phyloP scores from a whole-genome alignment of 805 yeast genomes.

The Saccharomyces kudriavzevii region DNA sequence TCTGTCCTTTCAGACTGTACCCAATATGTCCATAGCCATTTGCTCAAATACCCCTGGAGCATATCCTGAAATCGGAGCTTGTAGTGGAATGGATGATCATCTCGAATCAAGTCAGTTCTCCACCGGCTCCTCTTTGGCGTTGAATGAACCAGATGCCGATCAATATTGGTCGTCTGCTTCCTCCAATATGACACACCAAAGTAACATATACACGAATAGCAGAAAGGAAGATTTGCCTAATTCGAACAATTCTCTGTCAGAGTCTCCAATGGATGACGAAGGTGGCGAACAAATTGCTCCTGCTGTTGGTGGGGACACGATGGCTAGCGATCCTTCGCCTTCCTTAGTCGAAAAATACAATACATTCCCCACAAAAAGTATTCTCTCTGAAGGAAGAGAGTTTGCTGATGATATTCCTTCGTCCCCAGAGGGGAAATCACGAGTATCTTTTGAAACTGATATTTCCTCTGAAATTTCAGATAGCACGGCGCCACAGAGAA shows the following conservation, averaged over 20 bases:
- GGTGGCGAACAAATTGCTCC: background rate
- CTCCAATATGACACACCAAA: background rate
- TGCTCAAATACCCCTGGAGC: background rate
- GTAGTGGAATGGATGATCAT: background rate
- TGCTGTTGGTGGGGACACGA: background rate
- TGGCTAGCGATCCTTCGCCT: background rate
- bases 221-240: background rate
- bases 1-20: background rate
- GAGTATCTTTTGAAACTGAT: background rate
- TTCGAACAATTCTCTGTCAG: background rate
- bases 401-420: background rate
- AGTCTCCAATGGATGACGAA: background rate
- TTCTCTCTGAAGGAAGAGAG: background rate
- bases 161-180: background rate
- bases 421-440: background rate
- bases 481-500: background rate
- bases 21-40: background rate
- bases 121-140: background rate
- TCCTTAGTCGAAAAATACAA: background rate
- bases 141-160: background rate
- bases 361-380: background rate
- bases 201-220: background rate
- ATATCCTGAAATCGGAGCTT: background rate
- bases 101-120: background rate
- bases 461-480: background rate